Conservation (phyloP, 2,329 filamentous ascomycete species). For the Davidsoniella neocaledoniae region DNA sequence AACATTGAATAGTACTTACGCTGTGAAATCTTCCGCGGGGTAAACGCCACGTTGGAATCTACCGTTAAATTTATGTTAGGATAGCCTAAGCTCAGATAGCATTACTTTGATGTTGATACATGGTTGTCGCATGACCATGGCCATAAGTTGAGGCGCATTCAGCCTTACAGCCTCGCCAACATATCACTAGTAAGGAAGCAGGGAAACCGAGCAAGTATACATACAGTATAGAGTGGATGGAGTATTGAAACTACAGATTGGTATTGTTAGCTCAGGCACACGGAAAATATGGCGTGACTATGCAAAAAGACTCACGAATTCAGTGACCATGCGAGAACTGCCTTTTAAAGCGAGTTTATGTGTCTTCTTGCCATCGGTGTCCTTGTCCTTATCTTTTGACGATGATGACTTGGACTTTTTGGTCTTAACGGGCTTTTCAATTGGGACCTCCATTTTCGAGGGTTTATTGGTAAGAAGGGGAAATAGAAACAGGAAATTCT, state of each 20-base stretch:
- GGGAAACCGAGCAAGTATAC: slow-evolving; percentile 16
- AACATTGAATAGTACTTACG: slow-evolving; percentile 35
- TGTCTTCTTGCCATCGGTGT: slow-evolving; percentile 65
- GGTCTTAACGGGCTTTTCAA: slow-evolving; percentile 9
- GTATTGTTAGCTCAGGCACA: not conserved
- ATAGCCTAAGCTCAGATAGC: not conserved
- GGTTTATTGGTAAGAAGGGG: too few relatives aligned
- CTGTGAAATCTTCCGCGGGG: slow-evolving; percentile 90
- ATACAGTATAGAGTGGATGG: slow-evolving; percentile 89
- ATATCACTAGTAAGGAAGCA: too few relatives aligned
- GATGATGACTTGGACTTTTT: slow-evolving; percentile 8
- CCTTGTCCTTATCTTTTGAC: slow-evolving; percentile 17
- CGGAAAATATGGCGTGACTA: too few relatives aligned
- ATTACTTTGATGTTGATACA: too few relatives aligned
- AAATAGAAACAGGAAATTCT: too few relatives aligned
- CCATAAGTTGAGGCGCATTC: not conserved
- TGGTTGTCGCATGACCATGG: too few relatives aligned
- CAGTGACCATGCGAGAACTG: slow-evolving; percentile 71
- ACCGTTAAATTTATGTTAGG: slow-evolving; percentile 1
- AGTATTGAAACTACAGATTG: slow-evolving; percentile 74
- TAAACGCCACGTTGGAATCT: slow-evolving; percentile 78
- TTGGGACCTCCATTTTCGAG: not conserved
- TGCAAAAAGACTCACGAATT: slow-evolving; percentile 54
- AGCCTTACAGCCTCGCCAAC: slow-evolving; percentile 1
- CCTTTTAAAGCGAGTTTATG: slow-evolving; percentile 89